phyloP scores from a whole-genome alignment of 371 early-diverging fungal genomes.

The Rhizopus delemar region DNA sequence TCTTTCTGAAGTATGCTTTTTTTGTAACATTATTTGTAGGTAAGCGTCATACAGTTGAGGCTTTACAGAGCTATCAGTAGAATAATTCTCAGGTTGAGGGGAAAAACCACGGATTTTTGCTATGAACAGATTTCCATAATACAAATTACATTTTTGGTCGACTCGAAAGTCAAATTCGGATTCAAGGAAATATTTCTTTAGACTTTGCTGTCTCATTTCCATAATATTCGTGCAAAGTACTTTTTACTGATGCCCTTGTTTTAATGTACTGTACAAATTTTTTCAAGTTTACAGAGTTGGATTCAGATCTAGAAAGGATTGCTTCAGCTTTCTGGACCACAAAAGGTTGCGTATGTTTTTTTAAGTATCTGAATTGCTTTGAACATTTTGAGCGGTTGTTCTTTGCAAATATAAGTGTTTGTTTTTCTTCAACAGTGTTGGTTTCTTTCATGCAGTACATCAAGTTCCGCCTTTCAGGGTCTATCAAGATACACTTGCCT shows the following conservation, averaged over 20 bases:
- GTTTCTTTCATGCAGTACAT: conserved; percentile 7
- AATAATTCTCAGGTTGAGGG: no score
- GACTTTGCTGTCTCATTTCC: not conserved
- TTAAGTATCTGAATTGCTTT: not conserved
- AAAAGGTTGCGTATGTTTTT: not conserved
- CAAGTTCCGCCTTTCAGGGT: conserved; percentile 1
- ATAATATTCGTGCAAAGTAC: not conserved
- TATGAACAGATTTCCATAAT: not conserved
- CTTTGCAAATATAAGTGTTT: conserved; percentile 1
- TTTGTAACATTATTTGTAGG: no score
- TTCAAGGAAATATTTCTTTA: conserved; percentile 54
- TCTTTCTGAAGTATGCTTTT: no score
- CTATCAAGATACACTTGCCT: conserved; percentile 3
- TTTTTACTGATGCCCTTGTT: not conserved
- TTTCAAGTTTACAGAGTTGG: not conserved
- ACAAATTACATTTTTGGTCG: conserved; percentile 25
- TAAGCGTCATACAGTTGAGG: no score
- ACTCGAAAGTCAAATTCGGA: conserved; percentile 88
- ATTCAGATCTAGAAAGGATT: not conserved
- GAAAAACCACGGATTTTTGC: no score
- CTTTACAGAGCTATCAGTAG: no score
- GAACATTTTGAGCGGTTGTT: not conserved
- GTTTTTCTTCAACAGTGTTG: not conserved
- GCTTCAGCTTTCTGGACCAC: not conserved
- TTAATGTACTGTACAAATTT: conserved; percentile 5